Percentiles rank a stretch among this genome's conserved stretches.
Evolutionary conservation across 2,329 filamentous ascomycete species (phyloP).

Genomic region (Fulvia fulva): DNA sequence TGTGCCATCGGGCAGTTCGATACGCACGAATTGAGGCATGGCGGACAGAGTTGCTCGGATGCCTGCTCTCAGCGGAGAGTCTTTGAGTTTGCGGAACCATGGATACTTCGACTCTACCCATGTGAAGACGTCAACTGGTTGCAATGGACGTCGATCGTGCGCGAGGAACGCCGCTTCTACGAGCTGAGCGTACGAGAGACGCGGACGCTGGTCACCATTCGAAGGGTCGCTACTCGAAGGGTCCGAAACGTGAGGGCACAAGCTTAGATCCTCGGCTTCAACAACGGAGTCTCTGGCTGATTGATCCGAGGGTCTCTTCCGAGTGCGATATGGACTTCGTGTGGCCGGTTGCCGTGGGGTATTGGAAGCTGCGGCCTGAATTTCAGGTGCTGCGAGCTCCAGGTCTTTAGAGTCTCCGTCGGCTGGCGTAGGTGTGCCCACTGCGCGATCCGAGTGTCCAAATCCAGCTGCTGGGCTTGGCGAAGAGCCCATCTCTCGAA

Average conservation of each 20-base stretch:
- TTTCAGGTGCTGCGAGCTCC: background rate
- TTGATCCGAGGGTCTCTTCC: background rate
- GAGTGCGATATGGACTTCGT: background rate
- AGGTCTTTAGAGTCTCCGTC: background rate
- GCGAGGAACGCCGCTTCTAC: slow-evolving; percentile 7
- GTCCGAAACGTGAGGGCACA: background rate
- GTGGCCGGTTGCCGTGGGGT: background rate
- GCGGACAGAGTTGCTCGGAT: slow-evolving; percentile 4
- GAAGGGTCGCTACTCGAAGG: background rate
- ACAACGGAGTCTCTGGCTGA: background rate
- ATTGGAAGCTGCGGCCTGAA: background rate
- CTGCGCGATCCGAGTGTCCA: background rate
- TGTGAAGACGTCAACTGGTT: slow-evolving; percentile 3
- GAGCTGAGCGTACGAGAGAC: slow-evolving; percentile 7
- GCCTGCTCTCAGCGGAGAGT: slow-evolving; percentile 1
- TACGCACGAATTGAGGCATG: slow-evolving; percentile 4
- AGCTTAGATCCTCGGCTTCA: background rate
- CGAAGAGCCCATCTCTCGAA: slow-evolving; percentile 1
- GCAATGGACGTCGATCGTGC: background rate
- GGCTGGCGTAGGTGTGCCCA: background rate
- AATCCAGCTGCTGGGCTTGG: background rate
- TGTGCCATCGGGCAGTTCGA: background rate
- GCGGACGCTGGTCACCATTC: background rate
- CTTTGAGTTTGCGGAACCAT: background rate
- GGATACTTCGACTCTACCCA: slow-evolving; percentile 9